Evolutionary conservation across 306 rosid genomes (phyloP), one percentile per base, ranked within the genome.

Genomic region (Coriaria nepalensis): DNA sequence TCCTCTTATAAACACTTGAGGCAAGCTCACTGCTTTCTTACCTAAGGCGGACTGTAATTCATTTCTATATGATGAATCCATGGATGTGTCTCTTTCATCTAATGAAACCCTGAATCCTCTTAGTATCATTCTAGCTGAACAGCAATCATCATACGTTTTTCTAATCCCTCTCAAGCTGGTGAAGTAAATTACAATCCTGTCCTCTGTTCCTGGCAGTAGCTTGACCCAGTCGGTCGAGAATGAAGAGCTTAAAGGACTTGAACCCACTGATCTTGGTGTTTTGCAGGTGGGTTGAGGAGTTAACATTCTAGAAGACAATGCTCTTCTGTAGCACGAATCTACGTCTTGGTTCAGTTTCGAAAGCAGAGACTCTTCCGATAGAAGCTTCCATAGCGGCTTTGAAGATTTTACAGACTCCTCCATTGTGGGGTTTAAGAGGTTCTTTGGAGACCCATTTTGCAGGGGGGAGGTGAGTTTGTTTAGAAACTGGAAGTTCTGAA

Each of bases 321-420:
- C 93, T 55, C 90, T 46, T 13, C 86, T 44, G 51, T 86, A 86
- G 45, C 90, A 79, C 55, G 66, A 72, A 29, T 61, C 83, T 45
- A 86, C 96, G 39, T 78, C 74, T 33, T 86, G 86, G 47, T 77
- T 93, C 55, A 86, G 59, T 63, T 86, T 86, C 8, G 94, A 62
- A 8, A 86, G 73, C 42, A 86, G 50, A 32, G 81, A 78, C 57
- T 86, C 96, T 60, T 86, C 94, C 0, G 96, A 79, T 38, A 86
- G 66, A 60, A 82, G 81, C 57, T 86, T 79, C 96, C 96, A 86
- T 3, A 86, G 78, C 10, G 94, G 90, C 68, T 82, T 86, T 55
- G 47, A 6, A 53, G 9, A 5, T 35, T 33, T 37, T 46, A 35
- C 49, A 8, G 35, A 7, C 7, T 53, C 62, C 13, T 9, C 43